A percentile compares a stretch with the other conserved stretches of the same genome.
Conservation (phyloP, 805 yeast species). For the Hanseniaspora lachancei region DNA sequence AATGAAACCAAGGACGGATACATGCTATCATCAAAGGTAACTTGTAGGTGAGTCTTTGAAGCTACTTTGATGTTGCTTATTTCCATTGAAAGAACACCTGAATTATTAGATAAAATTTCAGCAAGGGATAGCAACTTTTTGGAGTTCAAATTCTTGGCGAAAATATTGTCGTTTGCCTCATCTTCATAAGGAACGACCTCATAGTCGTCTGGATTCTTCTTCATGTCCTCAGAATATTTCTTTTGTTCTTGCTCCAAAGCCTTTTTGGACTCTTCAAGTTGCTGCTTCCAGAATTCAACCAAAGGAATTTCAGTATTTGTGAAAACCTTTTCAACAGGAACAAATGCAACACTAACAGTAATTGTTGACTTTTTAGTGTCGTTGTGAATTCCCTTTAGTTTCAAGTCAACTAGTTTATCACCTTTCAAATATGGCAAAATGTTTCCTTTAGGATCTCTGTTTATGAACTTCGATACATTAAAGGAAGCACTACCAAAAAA, state of each 20-base stretch:
- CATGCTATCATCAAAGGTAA: slow-evolving; percentile 50
- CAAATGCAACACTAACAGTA: slow-evolving; percentile 44
- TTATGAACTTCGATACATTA: slow-evolving; percentile 36
- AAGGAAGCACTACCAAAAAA: slow-evolving; percentile 46
- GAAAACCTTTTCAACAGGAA: slow-evolving; percentile 53
- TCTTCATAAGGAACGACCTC: slow-evolving; percentile 45
- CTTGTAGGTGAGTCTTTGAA: slow-evolving; percentile 38
- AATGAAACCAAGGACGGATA: slow-evolving; percentile 46
- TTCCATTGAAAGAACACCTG: slow-evolving; percentile 51
- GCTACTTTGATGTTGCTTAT: slow-evolving; percentile 33
- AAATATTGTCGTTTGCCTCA: slow-evolving; percentile 30
- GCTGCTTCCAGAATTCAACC: slow-evolving; percentile 17
- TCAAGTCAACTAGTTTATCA: slow-evolving; percentile 25
- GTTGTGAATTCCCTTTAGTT: neutral
- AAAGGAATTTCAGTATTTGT: slow-evolving; percentile 43
- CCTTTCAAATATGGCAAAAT: slow-evolving; percentile 26
- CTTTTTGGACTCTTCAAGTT: slow-evolving; percentile 29
- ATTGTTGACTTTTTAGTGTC: slow-evolving; percentile 33
- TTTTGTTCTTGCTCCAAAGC: slow-evolving; percentile 34
- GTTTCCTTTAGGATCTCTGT: slow-evolving; percentile 30
- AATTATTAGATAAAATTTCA: slow-evolving; percentile 40
- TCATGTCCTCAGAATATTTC: slow-evolving; percentile 37
- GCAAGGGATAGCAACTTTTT: slow-evolving; percentile 40
- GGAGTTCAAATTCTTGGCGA: slow-evolving; percentile 18
- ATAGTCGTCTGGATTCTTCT: slow-evolving; percentile 46